Evolutionary conservation across 1,284 basidiomycete genomes (phyloP).

Genomic region (Tylopilus orsonianus): DNA sequence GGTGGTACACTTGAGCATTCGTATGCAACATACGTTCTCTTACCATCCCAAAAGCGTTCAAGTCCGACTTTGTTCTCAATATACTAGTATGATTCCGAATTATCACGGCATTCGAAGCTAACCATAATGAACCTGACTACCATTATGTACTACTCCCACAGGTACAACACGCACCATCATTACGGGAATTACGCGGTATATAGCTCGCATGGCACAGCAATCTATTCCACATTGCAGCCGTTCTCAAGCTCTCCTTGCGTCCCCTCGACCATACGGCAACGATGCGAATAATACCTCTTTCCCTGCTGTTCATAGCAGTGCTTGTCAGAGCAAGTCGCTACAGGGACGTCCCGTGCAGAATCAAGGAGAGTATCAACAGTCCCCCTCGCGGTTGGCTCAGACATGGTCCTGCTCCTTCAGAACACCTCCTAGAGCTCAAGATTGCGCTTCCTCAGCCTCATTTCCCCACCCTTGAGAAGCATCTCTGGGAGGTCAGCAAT

Average conservation of each 20-base stretch:
- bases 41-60: no score
- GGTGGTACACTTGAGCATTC: no score
- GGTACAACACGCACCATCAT: background rate
- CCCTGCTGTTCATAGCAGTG: conserved; percentile 1
- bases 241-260: background rate
- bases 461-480: conserved; percentile 56
- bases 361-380: conserved; percentile 24
- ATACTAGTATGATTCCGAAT: no score
- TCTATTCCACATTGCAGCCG: background rate
- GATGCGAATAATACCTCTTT: conserved; percentile 12
- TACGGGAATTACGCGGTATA: conserved; percentile 3
- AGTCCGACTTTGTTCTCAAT: no score
- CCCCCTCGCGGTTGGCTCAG: conserved; percentile 22
- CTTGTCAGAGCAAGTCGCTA: conserved; percentile 7
- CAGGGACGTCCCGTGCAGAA: conserved; percentile 1
- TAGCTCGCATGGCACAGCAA: background rate
- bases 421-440: conserved; percentile 24
- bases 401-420: conserved; percentile 8
- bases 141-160: no score
- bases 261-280: background rate
- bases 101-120: no score
- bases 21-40: no score
- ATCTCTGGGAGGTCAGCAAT: conserved; percentile 67
- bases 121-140: no score
- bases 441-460: conserved; percentile 59